Base-by-base conservation (phyloP, 768 basidiomycete species). In the Tricholoma flavovirens region DNA sequence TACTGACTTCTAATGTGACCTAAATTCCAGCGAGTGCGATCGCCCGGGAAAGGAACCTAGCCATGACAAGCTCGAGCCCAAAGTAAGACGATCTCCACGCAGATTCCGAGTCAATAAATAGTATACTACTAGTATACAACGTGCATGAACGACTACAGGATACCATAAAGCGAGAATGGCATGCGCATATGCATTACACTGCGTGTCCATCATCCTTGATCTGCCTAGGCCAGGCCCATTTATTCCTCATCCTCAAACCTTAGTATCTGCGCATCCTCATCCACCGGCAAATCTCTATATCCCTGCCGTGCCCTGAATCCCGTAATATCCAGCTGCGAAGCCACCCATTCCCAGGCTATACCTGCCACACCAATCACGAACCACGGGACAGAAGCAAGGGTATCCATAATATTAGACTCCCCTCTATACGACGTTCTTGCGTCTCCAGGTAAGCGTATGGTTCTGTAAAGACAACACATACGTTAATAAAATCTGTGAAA, bases 311-410 rank as follows among this genome's bases (percentile, higher is more conserved):
- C 56, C 14, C 77, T 72, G 59, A 82, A 75, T 43, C 74, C 67
- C 30, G 71, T 61, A 4, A 67, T 66, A 4, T 81, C 82, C 45
- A 81, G 59, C 51, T 69, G 73, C 19, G 81, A 82, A 0, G 76
- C 65, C 2, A 85, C 76, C 70, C 81, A 84, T 66, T 87, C 87
- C 72, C 80, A 86, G 2, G 83, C 88, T 56, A 92, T 83, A 1
- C 88, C 83, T 0, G 77, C 81, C 21, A 94, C 62, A 19, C 94
- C 95, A 42, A 97, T 63, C 50, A 96, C 67, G 77, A 90, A 95
- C 86, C 88, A 95, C 0, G 95, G 95, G 2, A 98, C 81, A 9
- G 90, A 92, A 1, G 90, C 92, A 40, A 97, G 65, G 3, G 90
- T 94, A 19, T 78, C 84, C 56, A 94, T 56, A 0, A 76, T 57